Base-by-base conservation (phyloP, 805 yeast genomes). In the Candida jianshihensis region DNA sequence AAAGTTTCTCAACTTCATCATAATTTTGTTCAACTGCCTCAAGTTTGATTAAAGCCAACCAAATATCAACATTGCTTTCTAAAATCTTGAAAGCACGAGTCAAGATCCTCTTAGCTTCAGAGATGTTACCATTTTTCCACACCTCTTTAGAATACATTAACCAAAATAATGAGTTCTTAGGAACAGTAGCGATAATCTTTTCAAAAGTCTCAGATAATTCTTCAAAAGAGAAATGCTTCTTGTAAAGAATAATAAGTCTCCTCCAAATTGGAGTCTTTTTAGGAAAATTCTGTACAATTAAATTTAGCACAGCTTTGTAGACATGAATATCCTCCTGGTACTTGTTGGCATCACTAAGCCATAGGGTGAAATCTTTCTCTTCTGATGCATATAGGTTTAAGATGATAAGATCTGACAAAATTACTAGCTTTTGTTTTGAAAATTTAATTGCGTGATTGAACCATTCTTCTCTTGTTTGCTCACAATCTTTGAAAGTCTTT, bases 141-240 rank as follows among this genome's bases (percentile, higher is more conserved):
- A 70, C 63, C 47, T 82, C 89, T 45, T 81, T 80, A 0, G 95
- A 82, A 50, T 74, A 85, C 76, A 80, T 73, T 35, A 86, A 56
- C 58, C 75, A 70, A 30, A 86, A 65, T 11, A 70, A 50, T 26
- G 73, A 75, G 21, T 60, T 53, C 4, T 61, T 47, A 0, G 83
- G 81, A 34, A 79, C 66, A 1, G 64, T 49, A 1, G 51, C 46
- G 1, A 80, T 64, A 1, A 89, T 77, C 41, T 60, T 56, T 30
- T 77, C 76, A 51, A 80, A 79, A 19, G 65, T 66, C 4, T 56
- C 48, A 40, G 64, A 68, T 4, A 76, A 49, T 13, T 57, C 61
- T 1, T 46, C 52, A 22, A 46, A 15, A 10, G 39, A 38, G 14
- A 62, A 55, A 21, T 49, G 32, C 6, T 40, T 32, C 37, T 59